Conservation (phyloP, 345 rosid genomes). For the Reutealis trisperma region DNA sequence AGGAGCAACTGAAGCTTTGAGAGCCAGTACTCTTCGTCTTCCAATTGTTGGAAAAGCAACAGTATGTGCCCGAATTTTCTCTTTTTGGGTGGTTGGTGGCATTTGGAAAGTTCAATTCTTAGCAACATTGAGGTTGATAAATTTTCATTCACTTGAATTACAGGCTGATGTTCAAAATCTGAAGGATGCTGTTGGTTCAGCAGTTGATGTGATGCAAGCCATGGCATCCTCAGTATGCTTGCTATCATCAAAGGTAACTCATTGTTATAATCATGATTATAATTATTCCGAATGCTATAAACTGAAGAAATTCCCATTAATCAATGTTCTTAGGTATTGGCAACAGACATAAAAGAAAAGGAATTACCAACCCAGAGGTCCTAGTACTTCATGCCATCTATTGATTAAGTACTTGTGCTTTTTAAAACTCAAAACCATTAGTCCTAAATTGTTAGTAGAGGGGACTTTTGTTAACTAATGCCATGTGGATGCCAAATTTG, state of each 20-base stretch:
- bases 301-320: not conserved
- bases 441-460: not conserved
- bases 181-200: conserved; percentile 81
- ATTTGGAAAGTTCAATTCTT: not conserved
- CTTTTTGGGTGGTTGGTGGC: not conserved
- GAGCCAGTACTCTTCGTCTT: conserved; percentile 95
- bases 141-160: conserved; percentile 12
- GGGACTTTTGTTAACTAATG: not conserved
- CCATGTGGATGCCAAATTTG: not conserved
- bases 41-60: conserved; percentile 75
- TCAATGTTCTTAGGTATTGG: not conserved
- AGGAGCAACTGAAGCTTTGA: conserved; percentile 86
- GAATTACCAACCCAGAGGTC: not conserved
- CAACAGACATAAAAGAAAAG: not conserved
- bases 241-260: conserved; percentile 59
- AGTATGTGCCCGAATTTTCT: conserved; percentile 36
- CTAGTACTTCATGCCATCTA: too few relatives aligned
- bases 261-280: not conserved
- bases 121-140: conserved; percentile 14
- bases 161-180: conserved; percentile 80
- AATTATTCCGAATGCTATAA: not conserved
- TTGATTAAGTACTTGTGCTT: not conserved
- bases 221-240: conserved; percentile 74
- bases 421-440: not conserved
- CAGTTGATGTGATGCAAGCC: conserved; percentile 81